A percentile compares a stretch with the other conserved stretches of the same genome.
These are phyloP conservation scores for Afroboletus lepidellus DNA, from an alignment of 1,284 basidiomycete species.

Conservation along the genomic window DNA sequence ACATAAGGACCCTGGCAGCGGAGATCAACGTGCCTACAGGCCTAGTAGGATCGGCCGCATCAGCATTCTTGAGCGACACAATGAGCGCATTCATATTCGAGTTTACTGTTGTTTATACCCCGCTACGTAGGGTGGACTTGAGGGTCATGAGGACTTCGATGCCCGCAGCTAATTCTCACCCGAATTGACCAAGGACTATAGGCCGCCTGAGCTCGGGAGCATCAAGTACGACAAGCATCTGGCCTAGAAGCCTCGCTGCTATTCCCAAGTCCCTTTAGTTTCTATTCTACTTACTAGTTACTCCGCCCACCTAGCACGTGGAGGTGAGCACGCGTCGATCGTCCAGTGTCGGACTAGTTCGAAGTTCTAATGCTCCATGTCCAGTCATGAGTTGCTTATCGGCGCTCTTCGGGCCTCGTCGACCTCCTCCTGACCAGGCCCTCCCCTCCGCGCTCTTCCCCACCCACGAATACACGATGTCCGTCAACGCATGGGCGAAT, in stretches of 20 bases:
- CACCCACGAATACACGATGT: neutral
- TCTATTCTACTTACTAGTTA: neutral
- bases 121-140: too few relatives aligned
- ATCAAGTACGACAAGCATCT: too few relatives aligned
- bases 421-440: neutral
- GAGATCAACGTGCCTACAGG: too few relatives aligned
- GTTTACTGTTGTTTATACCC: neutral
- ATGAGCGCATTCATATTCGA: too few relatives aligned
- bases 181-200: neutral
- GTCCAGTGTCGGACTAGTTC: too few relatives aligned
- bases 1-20: too few relatives aligned
- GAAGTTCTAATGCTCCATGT: neutral
- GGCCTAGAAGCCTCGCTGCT: neutral
- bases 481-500: constrained; percentile 7
- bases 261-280: neutral
- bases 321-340: too few relatives aligned
- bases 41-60: too few relatives aligned
- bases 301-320: neutral
- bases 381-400: constrained; percentile 1
- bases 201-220: too few relatives aligned
- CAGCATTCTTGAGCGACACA: too few relatives aligned
- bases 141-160: neutral
- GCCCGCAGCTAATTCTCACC: neutral
- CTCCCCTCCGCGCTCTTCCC: constrained; percentile 15
- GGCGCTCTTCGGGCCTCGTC: neutral